A percentile compares a stretch with the other conserved stretches of the same genome.
Conservation (phyloP, 2,329 filamentous ascomycete genomes). For the Trichophyton verrucosum region DNA sequence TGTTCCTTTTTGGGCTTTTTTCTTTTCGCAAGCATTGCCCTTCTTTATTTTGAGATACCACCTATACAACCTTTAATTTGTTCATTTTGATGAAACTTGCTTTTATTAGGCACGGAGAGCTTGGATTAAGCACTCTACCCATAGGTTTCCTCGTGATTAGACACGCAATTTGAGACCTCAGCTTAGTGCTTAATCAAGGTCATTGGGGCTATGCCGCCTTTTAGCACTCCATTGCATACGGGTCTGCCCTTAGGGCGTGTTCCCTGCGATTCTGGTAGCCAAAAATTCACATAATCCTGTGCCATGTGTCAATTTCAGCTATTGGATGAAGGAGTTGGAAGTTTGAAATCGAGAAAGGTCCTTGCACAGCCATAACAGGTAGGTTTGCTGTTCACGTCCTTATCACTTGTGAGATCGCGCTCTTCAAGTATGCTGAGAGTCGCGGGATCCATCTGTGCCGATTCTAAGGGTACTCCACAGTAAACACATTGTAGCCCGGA, state of each 20-base stretch:
- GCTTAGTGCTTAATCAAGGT: background rate
- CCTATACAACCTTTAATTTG: background rate
- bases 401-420: background rate
- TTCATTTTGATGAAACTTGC: background rate
- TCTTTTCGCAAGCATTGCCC: background rate
- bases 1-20: background rate
- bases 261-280: background rate
- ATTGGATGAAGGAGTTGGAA: background rate
- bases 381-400: conserved; percentile 35
- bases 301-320: background rate
- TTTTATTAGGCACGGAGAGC: background rate
- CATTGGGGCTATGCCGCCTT: background rate
- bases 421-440: conserved; percentile 36
- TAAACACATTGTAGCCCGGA: conserved; percentile 44
- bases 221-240: background rate
- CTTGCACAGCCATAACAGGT: conserved; percentile 35
- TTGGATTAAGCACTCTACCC: background rate
- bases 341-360: conserved; percentile 10
- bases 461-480: conserved; percentile 56
- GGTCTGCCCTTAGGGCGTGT: background rate
- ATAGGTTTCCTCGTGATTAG: background rate
- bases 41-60: conserved; percentile 1
- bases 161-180: background rate
- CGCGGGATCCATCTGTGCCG: conserved; percentile 43
- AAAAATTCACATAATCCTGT: background rate